Conservation (phyloP, 805 yeast species). For the Yamadazyma olivae region DNA sequence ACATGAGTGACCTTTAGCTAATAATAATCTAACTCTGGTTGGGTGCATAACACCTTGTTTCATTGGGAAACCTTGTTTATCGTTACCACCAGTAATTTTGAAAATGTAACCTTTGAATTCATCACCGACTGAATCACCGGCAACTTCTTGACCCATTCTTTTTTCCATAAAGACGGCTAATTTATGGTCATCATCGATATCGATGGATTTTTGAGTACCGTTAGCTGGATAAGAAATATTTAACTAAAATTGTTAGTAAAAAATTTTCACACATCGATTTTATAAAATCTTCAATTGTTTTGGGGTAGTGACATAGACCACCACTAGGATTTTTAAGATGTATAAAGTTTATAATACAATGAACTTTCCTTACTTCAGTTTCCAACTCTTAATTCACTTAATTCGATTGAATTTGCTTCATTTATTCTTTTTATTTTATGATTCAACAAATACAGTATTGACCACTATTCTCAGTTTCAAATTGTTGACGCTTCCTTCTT, state of each 20-base stretch:
- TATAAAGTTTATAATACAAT: too few relatives aligned
- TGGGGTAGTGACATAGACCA: too few relatives aligned
- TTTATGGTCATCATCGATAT: constrained; percentile 98
- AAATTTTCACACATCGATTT: neutral
- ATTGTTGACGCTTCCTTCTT: too few relatives aligned
- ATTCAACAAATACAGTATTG: too few relatives aligned
- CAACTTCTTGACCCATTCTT: constrained; percentile 99
- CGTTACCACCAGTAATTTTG: constrained; percentile 99
- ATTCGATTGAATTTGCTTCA: too few relatives aligned
- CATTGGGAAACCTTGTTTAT: constrained; percentile 99
- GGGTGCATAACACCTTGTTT: constrained; percentile 99
- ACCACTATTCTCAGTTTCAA: too few relatives aligned
- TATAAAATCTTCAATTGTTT: too few relatives aligned
- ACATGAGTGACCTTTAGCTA: constrained; percentile 93
- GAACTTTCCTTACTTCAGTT: neutral
- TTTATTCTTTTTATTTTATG: too few relatives aligned
- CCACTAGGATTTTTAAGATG: too few relatives aligned
- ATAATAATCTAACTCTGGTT: constrained; percentile 96
- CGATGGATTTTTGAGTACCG: constrained; percentile 98
- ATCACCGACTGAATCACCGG: constrained; percentile 97
- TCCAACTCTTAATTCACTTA: too few relatives aligned
- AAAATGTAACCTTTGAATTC: constrained; percentile 99
- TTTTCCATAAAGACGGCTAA: constrained; percentile 97
- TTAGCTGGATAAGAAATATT: constrained; percentile 99
- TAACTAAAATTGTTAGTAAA: constrained; percentile 53